Conservation (phyloP, 495 filamentous ascomycete genomes). For the Amorphotheca resinae region DNA sequence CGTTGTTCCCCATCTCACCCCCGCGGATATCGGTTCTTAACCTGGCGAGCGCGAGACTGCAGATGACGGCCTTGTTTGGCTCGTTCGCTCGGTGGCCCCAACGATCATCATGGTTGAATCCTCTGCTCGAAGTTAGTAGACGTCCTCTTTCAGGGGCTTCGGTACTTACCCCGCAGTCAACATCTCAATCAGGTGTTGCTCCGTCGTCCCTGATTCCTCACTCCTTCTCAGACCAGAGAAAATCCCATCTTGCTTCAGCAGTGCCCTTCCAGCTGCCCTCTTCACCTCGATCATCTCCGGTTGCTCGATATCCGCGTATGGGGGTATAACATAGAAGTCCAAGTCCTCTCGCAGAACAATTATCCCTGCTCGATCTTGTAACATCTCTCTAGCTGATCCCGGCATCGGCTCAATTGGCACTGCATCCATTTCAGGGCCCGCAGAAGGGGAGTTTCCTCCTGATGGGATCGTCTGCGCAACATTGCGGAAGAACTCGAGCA, state of each 20-base stretch:
- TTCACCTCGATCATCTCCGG: conserved; percentile 95
- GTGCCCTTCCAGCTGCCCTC: conserved; percentile 73
- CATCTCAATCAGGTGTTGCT: conserved; percentile 99
- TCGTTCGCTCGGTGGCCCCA: conserved; percentile 96
- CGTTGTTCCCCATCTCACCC: conserved; percentile 55
- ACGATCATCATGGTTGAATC: conserved; percentile 86
- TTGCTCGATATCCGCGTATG: conserved; percentile 67
- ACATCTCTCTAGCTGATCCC: conserved; percentile 59
- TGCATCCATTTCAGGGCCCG: conserved; percentile 47
- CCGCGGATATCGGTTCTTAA: conserved; percentile 84
- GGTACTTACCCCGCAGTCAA: conserved; percentile 80
- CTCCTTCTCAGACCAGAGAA: conserved; percentile 91
- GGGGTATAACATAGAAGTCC: conserved; percentile 97
- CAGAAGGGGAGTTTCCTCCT: conserved; percentile 46
- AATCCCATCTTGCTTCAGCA: conserved; percentile 87
- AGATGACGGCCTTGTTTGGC: conserved; percentile 96
- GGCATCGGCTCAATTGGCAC: conserved; percentile 56
- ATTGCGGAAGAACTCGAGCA: conserved; percentile 96
- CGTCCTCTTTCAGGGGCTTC: background rate
- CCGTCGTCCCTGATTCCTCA: conserved; percentile 89
- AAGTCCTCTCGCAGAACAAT: conserved; percentile 95
- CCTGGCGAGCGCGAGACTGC: conserved; percentile 84
- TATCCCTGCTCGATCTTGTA: conserved; percentile 67
- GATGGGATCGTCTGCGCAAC: conserved; percentile 89
- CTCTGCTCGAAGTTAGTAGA: conserved; percentile 38